Conservation (phyloP, 495 filamentous ascomycete genomes). For the Podospora bellae-mahoneyi region DNA sequence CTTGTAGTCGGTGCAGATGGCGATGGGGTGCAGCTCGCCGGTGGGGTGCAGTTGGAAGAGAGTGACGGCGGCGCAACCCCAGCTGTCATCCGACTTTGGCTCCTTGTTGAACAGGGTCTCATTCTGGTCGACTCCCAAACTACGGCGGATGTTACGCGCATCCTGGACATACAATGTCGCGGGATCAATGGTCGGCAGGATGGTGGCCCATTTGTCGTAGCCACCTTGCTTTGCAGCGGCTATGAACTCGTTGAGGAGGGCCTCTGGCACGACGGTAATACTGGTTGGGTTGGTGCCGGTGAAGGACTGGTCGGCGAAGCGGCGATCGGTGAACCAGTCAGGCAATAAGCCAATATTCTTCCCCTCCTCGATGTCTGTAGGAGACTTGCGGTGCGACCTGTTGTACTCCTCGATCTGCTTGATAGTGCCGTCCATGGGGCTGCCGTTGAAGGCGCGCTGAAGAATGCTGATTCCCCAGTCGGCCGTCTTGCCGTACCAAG, state of each 20-base stretch:
- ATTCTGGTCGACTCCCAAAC: constrained; percentile 23
- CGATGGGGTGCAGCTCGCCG: constrained; percentile 47
- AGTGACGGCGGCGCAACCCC: constrained; percentile 41
- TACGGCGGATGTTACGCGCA: constrained; percentile 45
- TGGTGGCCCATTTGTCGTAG: constrained; percentile 28
- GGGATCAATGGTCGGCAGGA: constrained; percentile 27
- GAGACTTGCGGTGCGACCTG: constrained; percentile 33
- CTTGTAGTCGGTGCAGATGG: constrained; percentile 39
- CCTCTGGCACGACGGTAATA: constrained; percentile 33
- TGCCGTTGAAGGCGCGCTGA: constrained; percentile 31
- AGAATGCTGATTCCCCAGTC: constrained; percentile 24
- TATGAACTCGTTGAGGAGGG: constrained; percentile 36
- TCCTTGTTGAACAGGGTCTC: constrained; percentile 23
- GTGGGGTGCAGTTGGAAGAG: constrained; percentile 44
- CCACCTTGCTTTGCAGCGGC: constrained; percentile 31
- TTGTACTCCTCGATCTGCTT: constrained; percentile 41
- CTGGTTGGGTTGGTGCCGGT: constrained; percentile 51
- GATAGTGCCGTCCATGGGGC: constrained; percentile 34
- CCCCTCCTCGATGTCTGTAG: constrained; percentile 38
- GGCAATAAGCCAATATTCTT: constrained; percentile 42
- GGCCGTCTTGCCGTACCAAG: constrained; percentile 31
- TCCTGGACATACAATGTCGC: constrained; percentile 45
- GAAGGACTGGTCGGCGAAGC: constrained; percentile 50
- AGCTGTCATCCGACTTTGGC: constrained; percentile 26
- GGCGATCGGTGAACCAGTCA: constrained; percentile 49